phyloP scores from a whole-genome alignment of 306 rosid genomes.

The Quercus berberidifolia region DNA sequence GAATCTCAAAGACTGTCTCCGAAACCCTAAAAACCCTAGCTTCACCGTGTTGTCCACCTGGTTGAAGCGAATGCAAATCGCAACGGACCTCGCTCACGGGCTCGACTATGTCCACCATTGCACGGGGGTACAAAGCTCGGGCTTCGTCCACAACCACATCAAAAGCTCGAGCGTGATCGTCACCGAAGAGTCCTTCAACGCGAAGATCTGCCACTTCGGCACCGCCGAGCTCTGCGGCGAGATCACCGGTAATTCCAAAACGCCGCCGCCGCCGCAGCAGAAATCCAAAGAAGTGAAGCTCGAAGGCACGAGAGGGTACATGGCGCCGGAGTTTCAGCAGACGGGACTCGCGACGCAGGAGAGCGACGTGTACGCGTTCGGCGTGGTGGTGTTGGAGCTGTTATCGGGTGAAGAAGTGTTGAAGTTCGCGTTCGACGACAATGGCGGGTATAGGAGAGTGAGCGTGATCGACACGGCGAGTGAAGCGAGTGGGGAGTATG shows the following conservation, averaged over 20 bases:
- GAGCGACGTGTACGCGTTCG: constrained; percentile 85
- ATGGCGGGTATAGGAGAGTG: constrained; percentile 35
- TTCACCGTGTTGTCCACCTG: constrained; percentile 66
- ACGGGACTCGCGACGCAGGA: constrained; percentile 68
- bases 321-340: constrained; percentile 76
- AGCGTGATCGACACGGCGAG: constrained; percentile 77
- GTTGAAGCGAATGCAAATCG: constrained; percentile 77
- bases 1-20: constrained; percentile 71
- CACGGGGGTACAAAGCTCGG: constrained; percentile 43
- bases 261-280: background rate
- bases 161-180: constrained; percentile 73
- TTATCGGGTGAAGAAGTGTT: constrained; percentile 75
- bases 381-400: constrained; percentile 81
- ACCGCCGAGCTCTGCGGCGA: constrained; percentile 80
- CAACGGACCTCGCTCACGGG: constrained; percentile 86
- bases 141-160: constrained; percentile 77
- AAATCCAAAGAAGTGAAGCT: constrained; percentile 35
- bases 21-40: constrained; percentile 68
- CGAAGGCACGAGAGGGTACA: constrained; percentile 87
- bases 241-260: background rate
- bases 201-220: constrained; percentile 86
- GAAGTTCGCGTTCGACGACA: constrained; percentile 40
- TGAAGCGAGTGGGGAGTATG: constrained; percentile 37
- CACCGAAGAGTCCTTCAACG: constrained; percentile 31
- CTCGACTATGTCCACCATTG: constrained; percentile 85